These are phyloP conservation scores for Acacia confusa DNA, from an alignment of 306 rosid genomes.

Conservation along the genomic window DNA sequence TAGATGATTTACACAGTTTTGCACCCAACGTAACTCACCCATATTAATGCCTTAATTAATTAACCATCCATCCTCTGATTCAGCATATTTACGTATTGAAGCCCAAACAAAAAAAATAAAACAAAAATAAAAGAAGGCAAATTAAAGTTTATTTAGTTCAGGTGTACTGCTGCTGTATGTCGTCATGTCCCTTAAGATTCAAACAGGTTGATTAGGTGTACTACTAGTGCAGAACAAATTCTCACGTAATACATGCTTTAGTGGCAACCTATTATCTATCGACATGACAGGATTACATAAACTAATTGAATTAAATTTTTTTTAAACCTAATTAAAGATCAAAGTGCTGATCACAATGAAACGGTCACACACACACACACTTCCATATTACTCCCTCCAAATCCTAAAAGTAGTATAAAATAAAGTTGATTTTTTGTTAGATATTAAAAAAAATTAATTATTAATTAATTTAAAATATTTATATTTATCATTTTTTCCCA, in stretches of 20 bases:
- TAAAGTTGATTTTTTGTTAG: too few relatives aligned
- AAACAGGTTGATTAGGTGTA: slow-evolving; percentile 27
- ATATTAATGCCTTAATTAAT: background rate
- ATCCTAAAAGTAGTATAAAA: too few relatives aligned
- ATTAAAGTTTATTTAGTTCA: background rate
- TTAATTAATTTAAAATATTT: too few relatives aligned
- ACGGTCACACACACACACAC: background rate
- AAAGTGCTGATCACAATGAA: background rate
- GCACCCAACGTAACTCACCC: background rate
- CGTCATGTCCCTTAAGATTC: slow-evolving; percentile 14
- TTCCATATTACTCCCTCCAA: too few relatives aligned
- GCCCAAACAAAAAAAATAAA: too few relatives aligned
- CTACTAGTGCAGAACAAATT: background rate
- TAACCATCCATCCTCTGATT: too few relatives aligned
- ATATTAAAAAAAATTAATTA: too few relatives aligned
- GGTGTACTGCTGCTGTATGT: background rate
- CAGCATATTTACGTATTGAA: background rate
- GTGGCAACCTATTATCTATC: background rate
- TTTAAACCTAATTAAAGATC: background rate
- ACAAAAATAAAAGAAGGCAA: too few relatives aligned
- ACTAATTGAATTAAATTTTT: background rate
- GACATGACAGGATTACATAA: background rate
- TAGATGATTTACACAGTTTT: background rate
- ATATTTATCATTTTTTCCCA: too few relatives aligned
- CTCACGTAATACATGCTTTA: slow-evolving; percentile 7